Base-by-base conservation (phyloP, 2,329 filamentous ascomycete genomes). In the Colletotrichum endophyticum region DNA sequence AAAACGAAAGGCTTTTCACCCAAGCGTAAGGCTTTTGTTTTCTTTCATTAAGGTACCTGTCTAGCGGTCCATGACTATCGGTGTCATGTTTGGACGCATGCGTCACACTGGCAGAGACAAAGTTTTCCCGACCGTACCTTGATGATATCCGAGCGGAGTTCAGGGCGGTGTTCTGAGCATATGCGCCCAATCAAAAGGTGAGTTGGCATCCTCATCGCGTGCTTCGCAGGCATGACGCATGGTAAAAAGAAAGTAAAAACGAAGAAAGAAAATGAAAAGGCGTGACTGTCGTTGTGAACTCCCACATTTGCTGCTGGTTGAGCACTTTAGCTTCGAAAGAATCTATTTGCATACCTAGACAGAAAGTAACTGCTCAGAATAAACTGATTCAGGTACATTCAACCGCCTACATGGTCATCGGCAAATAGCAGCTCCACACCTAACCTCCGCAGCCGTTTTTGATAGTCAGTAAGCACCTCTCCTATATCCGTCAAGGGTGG, bases 1-100 rank as follows among this genome's bases (percentile, higher is more conserved):
- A 22, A 22, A 13, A 22, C 0, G 0, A 22, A 49, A 49, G 3
- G 44, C n/a, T 22, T 49, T 22, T 22, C 0, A 3, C 2, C 11
- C 44, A 0, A 49, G 1, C n/a, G 39, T n/a, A 49, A 49, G 44
- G n/a, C 4, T 22, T 49, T 34, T 34, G 32, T 49, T 13, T 4
- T 3, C 39, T 7, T 49, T 22, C 44, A 22, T 4, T 6, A 22
- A 4, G n/a, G 44, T 22, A 49, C 11, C n/a, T 49, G 6, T 49
- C 4, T 0, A n/a, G n/a, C 5, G 19, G 19, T n/a, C 3, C 2
- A 49, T 12, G 44, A 3, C 19, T 49, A 0, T 22, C 19, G 19
- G 11, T 22, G 4, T 49, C 11, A 49, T 2, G 44, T 49, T 49
- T 8, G 5, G n/a, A 3, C 44, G 19, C 44, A 49, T 22, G 1